A percentile compares a stretch with the other conserved stretches of the same genome.
These are phyloP conservation scores for Hyaloperonospora brassicae DNA, from an alignment of 352 stramenopile genomes.

Conservation along the genomic window DNA sequence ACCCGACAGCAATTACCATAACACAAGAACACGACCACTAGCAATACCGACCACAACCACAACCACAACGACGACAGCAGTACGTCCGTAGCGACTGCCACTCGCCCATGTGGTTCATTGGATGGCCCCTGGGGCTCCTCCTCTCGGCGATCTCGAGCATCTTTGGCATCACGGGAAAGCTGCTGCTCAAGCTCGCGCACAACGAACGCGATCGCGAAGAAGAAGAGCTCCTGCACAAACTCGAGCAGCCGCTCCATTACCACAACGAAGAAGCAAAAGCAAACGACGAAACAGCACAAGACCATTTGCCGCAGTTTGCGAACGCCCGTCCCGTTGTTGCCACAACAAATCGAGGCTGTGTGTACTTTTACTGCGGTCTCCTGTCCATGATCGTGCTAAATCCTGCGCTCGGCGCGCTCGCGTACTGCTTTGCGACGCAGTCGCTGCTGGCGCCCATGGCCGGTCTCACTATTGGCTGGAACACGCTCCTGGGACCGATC, in stretches of 20 bases:
- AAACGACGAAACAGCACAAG: no score
- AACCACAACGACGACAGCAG: no score
- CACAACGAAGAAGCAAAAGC: no score
- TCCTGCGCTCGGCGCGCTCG: conserved; percentile 47
- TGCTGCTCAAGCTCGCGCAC: conserved; percentile 75
- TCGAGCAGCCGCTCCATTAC: background rate
- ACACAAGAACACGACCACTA: no score
- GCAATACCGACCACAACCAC: no score
- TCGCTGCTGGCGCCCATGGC: conserved; percentile 78
- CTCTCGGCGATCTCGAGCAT: conserved; percentile 69
- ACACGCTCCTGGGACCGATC: conserved; percentile 67
- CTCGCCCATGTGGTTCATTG: conserved; percentile 36
- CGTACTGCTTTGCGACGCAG: conserved; percentile 74
- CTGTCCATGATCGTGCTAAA: conserved; percentile 74
- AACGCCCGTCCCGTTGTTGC: conserved; percentile 1
- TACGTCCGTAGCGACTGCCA: no score
- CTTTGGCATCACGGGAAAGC: conserved; percentile 72
- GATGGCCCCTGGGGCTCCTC: conserved; percentile 68
- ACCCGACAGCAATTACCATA: no score
- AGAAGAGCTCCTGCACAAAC: conserved; percentile 9
- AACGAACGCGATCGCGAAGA: conserved; percentile 61
- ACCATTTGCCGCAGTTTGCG: no score
- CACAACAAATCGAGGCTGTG: conserved; percentile 37
- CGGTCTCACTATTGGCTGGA: conserved; percentile 76
- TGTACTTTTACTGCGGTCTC: conserved; percentile 66